Evolutionary conservation across 441 rosid species (phyloP), one percentile per base, ranked within the genome.

Genomic region (Erodium chrysanthum): DNA sequence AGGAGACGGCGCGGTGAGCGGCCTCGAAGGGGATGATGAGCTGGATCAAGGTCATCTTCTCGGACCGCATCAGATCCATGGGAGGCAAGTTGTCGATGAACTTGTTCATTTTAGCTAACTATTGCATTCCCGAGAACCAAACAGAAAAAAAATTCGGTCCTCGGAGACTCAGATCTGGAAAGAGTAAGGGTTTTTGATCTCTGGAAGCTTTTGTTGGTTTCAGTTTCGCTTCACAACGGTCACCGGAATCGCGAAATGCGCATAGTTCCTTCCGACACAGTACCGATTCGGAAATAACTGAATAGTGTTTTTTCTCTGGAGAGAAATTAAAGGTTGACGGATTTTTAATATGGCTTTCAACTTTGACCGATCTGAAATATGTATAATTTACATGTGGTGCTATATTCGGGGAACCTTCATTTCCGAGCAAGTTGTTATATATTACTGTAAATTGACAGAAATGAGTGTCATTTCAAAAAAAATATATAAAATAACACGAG

Each of bases 21-120:
- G 96, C 84, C 79, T 95, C 97, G 58, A 77, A 87, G 22, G 99
- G 99, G 65, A 95, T 88, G 81, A 95, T 95, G 71, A 95, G 92
- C 84, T 91, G 97, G 5, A 90, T 96, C 35, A 86, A 84, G 44
- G 88, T 75, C 96, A 94, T 94, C 88, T 85, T 87, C 88, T 91
- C 97, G 58, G 97, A 94, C 22, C 96, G 90, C 96, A 91, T 86
- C 91, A 90, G 96, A 91, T 91, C 97, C 99, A 94, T 94, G 29
- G 92, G 40, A 56, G 94, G 92, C 72, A 91, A 69, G 66, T 81
- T 80, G 20, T 91, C 93, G 11, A 94, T 60, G 80, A 84, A 88
- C 74, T 66, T 68, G 48, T 87, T 88, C 85, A 88, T 78, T 77
- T 11, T 37, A 10, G 44, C 11, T 11, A 37, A 7, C 44, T 37